phyloP scores from a whole-genome alignment of 2,329 filamentous ascomycete genomes.

The Lasiodiplodia theobromae region DNA sequence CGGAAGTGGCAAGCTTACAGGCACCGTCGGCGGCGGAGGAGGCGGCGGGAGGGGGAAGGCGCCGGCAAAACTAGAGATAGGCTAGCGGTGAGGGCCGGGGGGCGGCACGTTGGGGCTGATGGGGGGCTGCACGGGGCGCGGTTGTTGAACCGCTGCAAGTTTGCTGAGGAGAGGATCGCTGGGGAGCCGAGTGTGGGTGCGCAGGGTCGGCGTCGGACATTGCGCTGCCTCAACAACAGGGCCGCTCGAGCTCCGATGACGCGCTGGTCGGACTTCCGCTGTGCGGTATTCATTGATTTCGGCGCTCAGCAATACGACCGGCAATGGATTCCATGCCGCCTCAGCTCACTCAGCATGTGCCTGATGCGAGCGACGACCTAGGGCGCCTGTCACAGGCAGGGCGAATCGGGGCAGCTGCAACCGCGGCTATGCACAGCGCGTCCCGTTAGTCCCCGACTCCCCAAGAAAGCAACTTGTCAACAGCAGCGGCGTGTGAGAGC shows the following conservation, averaged over 20 bases:
- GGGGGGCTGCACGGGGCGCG: conserved; percentile 19
- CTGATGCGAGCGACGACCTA: neutral
- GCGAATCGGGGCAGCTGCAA: conserved; percentile 9
- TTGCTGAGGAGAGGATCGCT: conserved; percentile 29
- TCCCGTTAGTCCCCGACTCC: neutral
- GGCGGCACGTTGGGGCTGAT: conserved; percentile 29
- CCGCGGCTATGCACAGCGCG: conserved; percentile 8
- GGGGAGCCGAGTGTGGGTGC: conserved; percentile 26
- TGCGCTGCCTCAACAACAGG: conserved; percentile 24
- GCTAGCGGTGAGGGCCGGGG: conserved; percentile 28
- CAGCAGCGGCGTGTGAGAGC: neutral
- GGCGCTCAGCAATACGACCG: conserved; percentile 10
- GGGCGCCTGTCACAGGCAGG: conserved; percentile 4
- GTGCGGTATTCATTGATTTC: neutral
- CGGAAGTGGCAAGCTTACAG: neutral
- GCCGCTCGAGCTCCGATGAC: conserved; percentile 24
- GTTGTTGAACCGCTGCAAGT: conserved; percentile 23
- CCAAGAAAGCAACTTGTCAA: conserved; percentile 16
- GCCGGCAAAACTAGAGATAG: conserved; percentile 13
- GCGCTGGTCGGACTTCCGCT: conserved; percentile 10
- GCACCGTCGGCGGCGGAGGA: neutral
- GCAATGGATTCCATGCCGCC: conserved; percentile 12
- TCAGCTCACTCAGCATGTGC: conserved; percentile 26
- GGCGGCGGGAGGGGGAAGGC: conserved; percentile 1
- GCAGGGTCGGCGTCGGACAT: conserved; percentile 27